Percentiles rank a stretch among this genome's conserved stretches.
Evolutionary conservation across 768 basidiomycete species (phyloP).

Genomic region (Suillus decipiens): DNA sequence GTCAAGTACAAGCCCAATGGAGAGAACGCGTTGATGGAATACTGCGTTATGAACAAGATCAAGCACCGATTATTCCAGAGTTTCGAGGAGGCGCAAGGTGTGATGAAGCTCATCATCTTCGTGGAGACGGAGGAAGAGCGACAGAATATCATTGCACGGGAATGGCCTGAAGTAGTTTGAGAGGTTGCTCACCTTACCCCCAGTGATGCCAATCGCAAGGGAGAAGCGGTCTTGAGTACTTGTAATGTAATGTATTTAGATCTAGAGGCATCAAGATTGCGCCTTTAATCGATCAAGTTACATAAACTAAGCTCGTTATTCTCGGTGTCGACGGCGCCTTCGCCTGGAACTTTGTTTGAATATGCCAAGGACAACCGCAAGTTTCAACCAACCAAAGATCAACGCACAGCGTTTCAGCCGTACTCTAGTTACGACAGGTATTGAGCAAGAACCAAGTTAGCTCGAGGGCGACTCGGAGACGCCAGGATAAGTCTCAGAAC

Average conservation of each 20-base stretch:
- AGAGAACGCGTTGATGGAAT: conserved; percentile 84
- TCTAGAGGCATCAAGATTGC: background rate
- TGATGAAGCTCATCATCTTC: conserved; percentile 70
- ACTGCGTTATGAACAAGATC: conserved; percentile 80
- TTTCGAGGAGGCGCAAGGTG: conserved; percentile 60
- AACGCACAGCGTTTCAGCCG: background rate
- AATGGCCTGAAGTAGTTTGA: conserved; percentile 8
- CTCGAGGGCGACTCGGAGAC: background rate
- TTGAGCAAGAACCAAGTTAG: background rate
- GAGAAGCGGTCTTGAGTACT: background rate
- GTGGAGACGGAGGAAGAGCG: conserved; percentile 56
- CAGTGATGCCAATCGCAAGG: background rate
- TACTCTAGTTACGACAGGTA: background rate
- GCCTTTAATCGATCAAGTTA: background rate
- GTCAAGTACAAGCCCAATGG: conserved; percentile 79
- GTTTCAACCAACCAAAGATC: background rate
- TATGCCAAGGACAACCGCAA: background rate
- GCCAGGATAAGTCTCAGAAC: background rate
- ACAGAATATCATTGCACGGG: conserved; percentile 5
- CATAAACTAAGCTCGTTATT: background rate
- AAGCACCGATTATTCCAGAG: conserved; percentile 76
- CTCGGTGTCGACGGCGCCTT: background rate
- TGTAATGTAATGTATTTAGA: background rate
- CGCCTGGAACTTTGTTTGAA: background rate
- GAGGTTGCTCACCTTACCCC: background rate